phyloP scores from a whole-genome alignment of 306 rosid species.

The Gastrolobium villosum region DNA sequence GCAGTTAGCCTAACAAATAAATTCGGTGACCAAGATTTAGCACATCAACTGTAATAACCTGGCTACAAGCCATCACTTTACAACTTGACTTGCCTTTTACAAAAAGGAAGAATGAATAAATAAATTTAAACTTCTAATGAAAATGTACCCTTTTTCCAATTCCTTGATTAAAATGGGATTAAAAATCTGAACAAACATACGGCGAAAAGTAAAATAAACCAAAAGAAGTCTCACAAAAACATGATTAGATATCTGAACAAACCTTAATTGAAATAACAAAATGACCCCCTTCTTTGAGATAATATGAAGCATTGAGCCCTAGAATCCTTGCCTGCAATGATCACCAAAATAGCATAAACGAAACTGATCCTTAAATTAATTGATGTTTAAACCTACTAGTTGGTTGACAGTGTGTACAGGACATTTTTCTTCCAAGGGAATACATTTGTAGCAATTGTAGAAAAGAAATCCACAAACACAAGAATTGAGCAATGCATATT shows the following conservation, averaged over 20 bases:
- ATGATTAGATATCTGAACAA: slow-evolving; percentile 1
- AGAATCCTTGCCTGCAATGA: slow-evolving; percentile 91
- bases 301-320: slow-evolving; percentile 89
- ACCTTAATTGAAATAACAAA: slow-evolving; percentile 97
- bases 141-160: neutral
- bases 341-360: neutral
- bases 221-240: neutral
- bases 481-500: neutral
- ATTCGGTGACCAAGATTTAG: neutral
- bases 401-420: neutral
- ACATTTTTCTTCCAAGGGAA: neutral
- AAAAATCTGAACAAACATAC: too few relatives aligned
- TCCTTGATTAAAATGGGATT: neutral
- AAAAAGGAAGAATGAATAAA: neutral
- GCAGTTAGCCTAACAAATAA: slow-evolving; percentile 80
- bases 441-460: neutral
- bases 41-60: neutral
- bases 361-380: neutral
- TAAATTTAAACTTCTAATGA: neutral
- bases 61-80: neutral
- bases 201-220: neutral
- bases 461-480: neutral
- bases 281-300: slow-evolving; percentile 89
- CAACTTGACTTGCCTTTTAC: neutral
- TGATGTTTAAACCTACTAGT: neutral